Evolutionary conservation across 2,329 filamentous ascomycete genomes (phyloP).

Genomic region (Alternaria gaisen): DNA sequence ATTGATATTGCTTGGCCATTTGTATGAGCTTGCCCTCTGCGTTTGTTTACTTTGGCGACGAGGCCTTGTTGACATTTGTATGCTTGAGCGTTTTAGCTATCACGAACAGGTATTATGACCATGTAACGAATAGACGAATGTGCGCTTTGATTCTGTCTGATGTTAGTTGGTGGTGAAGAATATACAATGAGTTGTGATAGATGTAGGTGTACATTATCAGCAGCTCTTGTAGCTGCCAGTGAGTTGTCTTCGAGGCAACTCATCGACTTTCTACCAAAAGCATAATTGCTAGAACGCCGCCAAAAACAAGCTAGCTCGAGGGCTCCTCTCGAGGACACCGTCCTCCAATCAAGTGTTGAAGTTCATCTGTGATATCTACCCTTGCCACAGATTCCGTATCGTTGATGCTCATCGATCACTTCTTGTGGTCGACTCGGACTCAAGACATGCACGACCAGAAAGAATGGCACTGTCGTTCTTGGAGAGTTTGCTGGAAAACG

Average conservation of each 20-base stretch:
- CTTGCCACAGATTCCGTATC: no score
- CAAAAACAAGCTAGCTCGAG: neutral
- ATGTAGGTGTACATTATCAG: neutral
- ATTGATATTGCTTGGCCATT: conserved; percentile 2
- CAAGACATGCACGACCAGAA: no score
- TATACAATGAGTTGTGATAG: neutral
- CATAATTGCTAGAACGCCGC: no score
- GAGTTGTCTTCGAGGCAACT: neutral
- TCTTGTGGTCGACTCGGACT: no score
- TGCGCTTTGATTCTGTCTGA: neutral
- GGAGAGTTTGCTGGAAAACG: no score
- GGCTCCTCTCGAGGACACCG: neutral
- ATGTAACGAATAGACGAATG: conserved; percentile 16
- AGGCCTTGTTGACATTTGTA: conserved; percentile 1
- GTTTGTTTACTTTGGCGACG: neutral
- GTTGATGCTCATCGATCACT: no score
- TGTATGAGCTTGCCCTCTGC: neutral
- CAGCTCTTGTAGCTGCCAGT: neutral
- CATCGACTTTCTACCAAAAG: neutral
- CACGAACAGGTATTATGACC: conserved; percentile 9
- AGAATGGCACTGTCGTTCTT: no score
- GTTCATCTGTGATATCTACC: neutral
- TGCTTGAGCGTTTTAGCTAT: conserved; percentile 1
- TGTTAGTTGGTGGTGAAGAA: neutral
- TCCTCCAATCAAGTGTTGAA: neutral